Evolutionary conservation across 495 filamentous ascomycete genomes (phyloP), one percentile per base, ranked within the genome.

Genomic region (Amphirosellinia nigrospora): DNA sequence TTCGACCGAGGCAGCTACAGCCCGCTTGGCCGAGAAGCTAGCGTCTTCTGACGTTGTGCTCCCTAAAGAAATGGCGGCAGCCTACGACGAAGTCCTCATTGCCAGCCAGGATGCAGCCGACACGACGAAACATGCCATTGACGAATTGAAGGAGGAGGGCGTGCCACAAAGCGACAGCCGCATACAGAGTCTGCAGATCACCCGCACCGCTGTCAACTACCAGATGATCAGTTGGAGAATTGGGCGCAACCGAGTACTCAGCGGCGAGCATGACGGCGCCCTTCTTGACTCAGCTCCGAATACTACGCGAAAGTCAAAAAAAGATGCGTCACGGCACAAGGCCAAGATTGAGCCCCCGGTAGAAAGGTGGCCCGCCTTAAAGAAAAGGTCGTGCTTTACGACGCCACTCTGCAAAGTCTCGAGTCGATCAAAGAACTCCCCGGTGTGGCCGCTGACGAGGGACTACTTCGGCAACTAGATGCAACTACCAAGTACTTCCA

Each of bases 31-130:
- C 8, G 86, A 90, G 68, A 90, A 89, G 46, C 79, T 97, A 50
- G 83, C 87, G 36, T 87, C 90, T 32, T 82, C 88, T 13, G 80
- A 83, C 6, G 80, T 83, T 23, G 82, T 86, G 43, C 86, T 87
- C 70, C 79, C 86, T 23, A 88, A 86, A 70, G 85, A 89, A 64
- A 80, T 80, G 88, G 80, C 94, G 16, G 91, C 91, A 6, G 94
- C 93, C 2, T 99, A 97, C 75, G 96, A 99, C 72, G 92, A 92
- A 69, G 89, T 97, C 30, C 89, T 99, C 48, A 91, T 90, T 69
- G 89, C 94, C 16, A 95, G 93, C 75, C 96, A 98, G 82, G 96
- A 99, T 77, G 94, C 93, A 1, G 93, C 93, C 13, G 96, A 99
- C 81, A 92, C 93, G 15, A 94, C 93, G 0, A 96, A 96, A 74